phyloP scores from a whole-genome alignment of 805 yeast species.

The Myxozyma neotropica region DNA sequence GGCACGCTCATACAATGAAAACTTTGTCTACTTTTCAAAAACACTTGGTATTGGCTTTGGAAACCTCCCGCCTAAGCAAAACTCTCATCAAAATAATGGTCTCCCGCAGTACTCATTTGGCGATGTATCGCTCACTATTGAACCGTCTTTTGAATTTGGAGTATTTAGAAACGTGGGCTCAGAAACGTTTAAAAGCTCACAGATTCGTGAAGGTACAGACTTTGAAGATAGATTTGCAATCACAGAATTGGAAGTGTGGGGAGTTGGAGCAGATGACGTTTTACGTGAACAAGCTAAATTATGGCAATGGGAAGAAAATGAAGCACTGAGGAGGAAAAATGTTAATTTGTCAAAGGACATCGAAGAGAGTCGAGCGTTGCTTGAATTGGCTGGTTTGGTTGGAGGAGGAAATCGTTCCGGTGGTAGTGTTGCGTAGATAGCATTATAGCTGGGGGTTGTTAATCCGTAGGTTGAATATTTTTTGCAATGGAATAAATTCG shows the following conservation, averaged over 20 bases:
- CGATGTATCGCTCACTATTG: slow-evolving; percentile 76
- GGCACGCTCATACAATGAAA: slow-evolving; percentile 43
- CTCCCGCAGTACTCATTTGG: slow-evolving; percentile 54
- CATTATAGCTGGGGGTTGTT: slow-evolving; percentile 29
- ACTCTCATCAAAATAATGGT: slow-evolving; percentile 42
- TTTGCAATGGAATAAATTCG: no score
- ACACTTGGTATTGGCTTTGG: slow-evolving; percentile 91
- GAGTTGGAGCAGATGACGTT: slow-evolving; percentile 80
- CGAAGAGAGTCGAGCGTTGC: slow-evolving; percentile 61
- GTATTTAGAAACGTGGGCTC: slow-evolving; percentile 69
- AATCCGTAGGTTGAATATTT: not conserved
- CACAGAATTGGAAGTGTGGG: slow-evolving; percentile 86
- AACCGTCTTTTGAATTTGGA: slow-evolving; percentile 76
- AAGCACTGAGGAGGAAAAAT: slow-evolving; percentile 74
- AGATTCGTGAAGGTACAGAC: slow-evolving; percentile 41
- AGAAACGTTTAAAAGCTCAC: slow-evolving; percentile 47
- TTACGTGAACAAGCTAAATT: slow-evolving; percentile 71
- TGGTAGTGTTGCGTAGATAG: slow-evolving; percentile 47
- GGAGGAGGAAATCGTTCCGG: slow-evolving; percentile 52
- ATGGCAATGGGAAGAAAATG: slow-evolving; percentile 92
- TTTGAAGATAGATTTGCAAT: slow-evolving; percentile 74
- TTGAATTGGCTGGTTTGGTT: slow-evolving; percentile 77
- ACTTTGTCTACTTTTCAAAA: slow-evolving; percentile 63
- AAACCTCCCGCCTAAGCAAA: slow-evolving; percentile 55
- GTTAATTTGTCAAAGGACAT: slow-evolving; percentile 64